These are phyloP conservation scores for Mycena polygramma DNA, from an alignment of 768 basidiomycete species.

Conservation along the genomic window DNA sequence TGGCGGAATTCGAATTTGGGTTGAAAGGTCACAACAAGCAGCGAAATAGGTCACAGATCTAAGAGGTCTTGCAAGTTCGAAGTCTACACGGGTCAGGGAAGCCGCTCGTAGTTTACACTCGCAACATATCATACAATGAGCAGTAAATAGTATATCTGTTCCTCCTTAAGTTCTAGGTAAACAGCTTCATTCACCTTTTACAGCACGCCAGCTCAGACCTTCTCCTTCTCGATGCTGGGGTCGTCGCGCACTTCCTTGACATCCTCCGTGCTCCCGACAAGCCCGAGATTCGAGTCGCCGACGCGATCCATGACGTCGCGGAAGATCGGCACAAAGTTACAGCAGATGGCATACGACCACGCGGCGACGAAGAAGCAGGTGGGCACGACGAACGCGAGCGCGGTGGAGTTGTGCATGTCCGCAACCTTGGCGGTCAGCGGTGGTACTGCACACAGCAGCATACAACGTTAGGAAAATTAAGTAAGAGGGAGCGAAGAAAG, in stretches of 20 bases:
- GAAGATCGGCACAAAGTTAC: constrained; percentile 49
- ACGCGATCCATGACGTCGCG: constrained; percentile 44
- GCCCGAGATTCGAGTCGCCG: constrained; percentile 31
- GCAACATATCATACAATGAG: too few species aligned
- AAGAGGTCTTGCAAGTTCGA: too few species aligned
- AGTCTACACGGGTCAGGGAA: too few species aligned
- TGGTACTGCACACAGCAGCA: constrained; percentile 37
- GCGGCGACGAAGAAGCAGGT: constrained; percentile 47
- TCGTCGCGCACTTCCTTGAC: neutral
- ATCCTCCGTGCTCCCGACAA: neutral
- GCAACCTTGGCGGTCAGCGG: constrained; percentile 49
- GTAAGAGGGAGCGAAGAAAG: too few species aligned
- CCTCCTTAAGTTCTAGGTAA: too few species aligned
- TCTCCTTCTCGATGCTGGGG: neutral
- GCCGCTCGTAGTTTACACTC: too few species aligned
- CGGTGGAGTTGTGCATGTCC: constrained; percentile 48
- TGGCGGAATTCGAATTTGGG: too few species aligned
- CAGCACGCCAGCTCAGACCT: neutral
- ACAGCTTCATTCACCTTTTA: too few species aligned
- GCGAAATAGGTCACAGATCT: too few species aligned
- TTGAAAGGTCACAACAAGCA: too few species aligned
- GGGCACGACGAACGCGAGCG: constrained; percentile 50
- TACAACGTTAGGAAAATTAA: neutral
- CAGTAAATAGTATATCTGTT: too few species aligned
- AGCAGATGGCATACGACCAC: constrained; percentile 44